Evolutionary conservation across 2,329 filamentous ascomycete genomes (phyloP).

Genomic region (Alternaria brassicicola): DNA sequence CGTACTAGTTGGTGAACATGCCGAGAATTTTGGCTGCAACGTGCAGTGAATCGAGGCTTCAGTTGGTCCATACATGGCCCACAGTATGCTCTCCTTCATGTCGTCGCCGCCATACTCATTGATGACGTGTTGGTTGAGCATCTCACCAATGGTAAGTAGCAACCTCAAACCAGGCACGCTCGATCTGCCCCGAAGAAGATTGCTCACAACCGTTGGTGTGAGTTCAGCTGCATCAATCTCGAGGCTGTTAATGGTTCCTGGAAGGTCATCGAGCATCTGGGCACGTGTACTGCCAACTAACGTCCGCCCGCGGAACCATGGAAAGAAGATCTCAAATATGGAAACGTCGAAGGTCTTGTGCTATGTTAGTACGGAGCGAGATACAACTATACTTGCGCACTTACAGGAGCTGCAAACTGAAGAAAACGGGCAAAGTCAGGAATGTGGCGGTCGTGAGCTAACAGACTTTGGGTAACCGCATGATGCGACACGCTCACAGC

Average conservation of each 20-base stretch:
- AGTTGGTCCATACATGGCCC: slow-evolving; percentile 94
- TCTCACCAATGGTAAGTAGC: slow-evolving; percentile 88
- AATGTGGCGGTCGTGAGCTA: slow-evolving; percentile 80
- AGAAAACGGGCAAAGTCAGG: slow-evolving; percentile 80
- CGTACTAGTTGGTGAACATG: slow-evolving; percentile 64
- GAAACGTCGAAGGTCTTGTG: slow-evolving; percentile 83
- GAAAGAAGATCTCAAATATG: slow-evolving; percentile 94
- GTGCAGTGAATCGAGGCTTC: slow-evolving; percentile 93
- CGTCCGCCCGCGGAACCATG: slow-evolving; percentile 74
- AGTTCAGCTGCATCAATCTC: slow-evolving; percentile 83
- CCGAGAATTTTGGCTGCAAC: slow-evolving; percentile 67
- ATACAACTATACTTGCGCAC: not conserved
- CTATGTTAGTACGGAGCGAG: slow-evolving; percentile 1
- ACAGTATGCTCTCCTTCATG: slow-evolving; percentile 68
- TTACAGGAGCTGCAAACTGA: slow-evolving; percentile 79
- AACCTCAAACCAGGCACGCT: slow-evolving; percentile 72
- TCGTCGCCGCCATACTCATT: slow-evolving; percentile 74
- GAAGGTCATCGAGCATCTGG: slow-evolving; percentile 76
- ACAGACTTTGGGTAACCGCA: slow-evolving; percentile 79
- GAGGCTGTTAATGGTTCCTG: slow-evolving; percentile 67
- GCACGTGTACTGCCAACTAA: slow-evolving; percentile 73
- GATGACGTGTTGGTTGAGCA: slow-evolving; percentile 80
- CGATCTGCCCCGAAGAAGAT: slow-evolving; percentile 70
- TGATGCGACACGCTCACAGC: slow-evolving; percentile 82
- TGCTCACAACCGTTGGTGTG: slow-evolving; percentile 84